phyloP scores from a whole-genome alignment of 108 stramenopile genomes.

The Cafeteria roenbergensis region DNA sequence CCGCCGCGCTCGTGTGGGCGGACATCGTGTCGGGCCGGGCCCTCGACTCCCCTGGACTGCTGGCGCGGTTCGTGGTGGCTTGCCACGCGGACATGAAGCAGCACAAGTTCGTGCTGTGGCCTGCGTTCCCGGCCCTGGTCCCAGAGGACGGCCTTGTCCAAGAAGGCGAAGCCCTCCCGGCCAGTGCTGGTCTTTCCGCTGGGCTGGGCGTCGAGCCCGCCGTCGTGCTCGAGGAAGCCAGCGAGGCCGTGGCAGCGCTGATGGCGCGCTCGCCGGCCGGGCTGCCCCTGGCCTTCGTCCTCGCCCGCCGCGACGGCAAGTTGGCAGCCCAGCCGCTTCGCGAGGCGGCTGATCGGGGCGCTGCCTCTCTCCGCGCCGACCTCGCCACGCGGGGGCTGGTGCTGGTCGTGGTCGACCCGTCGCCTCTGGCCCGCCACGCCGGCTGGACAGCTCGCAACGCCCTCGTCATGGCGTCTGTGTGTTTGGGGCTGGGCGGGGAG shows the following conservation, averaged over 20 bases:
- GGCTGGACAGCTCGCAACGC: no score
- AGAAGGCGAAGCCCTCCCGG: no score
- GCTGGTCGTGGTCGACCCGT: no score
- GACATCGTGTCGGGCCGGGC: constrained; percentile 12
- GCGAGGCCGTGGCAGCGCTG: constrained; percentile 7
- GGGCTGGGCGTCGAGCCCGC: neutral
- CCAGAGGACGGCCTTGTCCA: no score
- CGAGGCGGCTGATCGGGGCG: no score
- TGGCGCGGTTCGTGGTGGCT: constrained; percentile 30
- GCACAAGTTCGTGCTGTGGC: constrained; percentile 43
- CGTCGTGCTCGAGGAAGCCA: neutral
- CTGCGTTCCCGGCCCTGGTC: constrained; percentile 36
- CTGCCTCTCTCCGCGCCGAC: no score
- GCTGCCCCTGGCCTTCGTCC: constrained; percentile 20
- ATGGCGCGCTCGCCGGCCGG: constrained; percentile 10
- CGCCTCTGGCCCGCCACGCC: no score
- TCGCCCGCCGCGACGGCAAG: neutral
- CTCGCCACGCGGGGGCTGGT: no score
- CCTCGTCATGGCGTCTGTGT: no score
- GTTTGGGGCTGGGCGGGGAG: no score
- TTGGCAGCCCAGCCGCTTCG: no score
- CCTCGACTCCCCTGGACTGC: constrained; percentile 12
- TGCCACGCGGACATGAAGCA: constrained; percentile 42
- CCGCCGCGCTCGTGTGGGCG: neutral
- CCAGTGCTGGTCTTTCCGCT: neutral